Percentiles rank a stretch among this genome's conserved stretches.
Evolutionary conservation across 1,284 basidiomycete species (phyloP).

Genomic region (Ceratobasidium sp.): DNA sequence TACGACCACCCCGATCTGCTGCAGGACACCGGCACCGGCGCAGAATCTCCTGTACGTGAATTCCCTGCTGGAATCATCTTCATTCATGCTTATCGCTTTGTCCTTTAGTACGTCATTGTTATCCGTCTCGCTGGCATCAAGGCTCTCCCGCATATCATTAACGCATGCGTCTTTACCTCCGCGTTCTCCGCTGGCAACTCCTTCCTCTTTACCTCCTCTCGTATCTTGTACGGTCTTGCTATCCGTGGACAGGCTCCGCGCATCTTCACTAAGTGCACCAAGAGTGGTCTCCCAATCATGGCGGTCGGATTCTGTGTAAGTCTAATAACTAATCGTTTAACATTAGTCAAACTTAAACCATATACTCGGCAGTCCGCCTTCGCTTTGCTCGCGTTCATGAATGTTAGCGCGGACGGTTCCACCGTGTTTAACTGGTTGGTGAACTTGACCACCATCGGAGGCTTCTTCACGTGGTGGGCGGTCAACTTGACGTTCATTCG

Average conservation of each 20-base stretch:
- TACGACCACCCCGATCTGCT: constrained; percentile 69
- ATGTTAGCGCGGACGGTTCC: constrained; percentile 53
- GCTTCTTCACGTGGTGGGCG: constrained; percentile 65
- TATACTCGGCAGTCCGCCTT: constrained; percentile 58
- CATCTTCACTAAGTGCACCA: constrained; percentile 75
- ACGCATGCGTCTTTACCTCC: constrained; percentile 64
- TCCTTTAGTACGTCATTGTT: constrained; percentile 80
- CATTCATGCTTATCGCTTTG: background rate
- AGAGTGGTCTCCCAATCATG: constrained; percentile 76
- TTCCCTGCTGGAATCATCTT: background rate
- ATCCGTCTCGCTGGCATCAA: constrained; percentile 82
- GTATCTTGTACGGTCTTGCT: constrained; percentile 86
- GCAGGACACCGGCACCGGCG: constrained; percentile 68
- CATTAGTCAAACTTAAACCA: constrained; percentile 25
- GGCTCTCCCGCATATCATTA: constrained; percentile 61
- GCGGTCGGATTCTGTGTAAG: constrained; percentile 69
- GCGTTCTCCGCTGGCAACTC: constrained; percentile 90
- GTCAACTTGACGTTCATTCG: constrained; percentile 61
- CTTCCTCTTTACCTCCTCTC: constrained; percentile 83
- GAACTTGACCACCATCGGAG: constrained; percentile 70
- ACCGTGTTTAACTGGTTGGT: constrained; percentile 68
- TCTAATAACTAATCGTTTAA: constrained; percentile 17
- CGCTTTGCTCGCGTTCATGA: constrained; percentile 68
- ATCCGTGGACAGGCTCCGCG: constrained; percentile 80
- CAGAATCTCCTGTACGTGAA: constrained; percentile 65